These are phyloP conservation scores for Fagus sylvatica DNA, from an alignment of 306 rosid species.

Conservation along the genomic window DNA sequence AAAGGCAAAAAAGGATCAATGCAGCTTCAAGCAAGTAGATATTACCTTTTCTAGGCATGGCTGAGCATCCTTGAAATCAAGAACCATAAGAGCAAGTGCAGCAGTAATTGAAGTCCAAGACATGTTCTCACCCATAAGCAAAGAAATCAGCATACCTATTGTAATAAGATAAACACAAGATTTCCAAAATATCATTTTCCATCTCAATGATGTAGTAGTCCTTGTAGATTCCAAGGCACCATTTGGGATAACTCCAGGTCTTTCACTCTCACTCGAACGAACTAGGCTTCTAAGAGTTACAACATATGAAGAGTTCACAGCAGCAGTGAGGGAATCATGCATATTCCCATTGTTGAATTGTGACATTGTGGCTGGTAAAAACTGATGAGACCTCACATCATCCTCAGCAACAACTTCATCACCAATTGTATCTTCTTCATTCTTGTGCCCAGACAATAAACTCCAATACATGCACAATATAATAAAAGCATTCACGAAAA, in stretches of 20 bases:
- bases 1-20: too few relatives aligned
- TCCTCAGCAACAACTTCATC: conserved; percentile 51
- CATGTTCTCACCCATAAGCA: conserved; percentile 81
- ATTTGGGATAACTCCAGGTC: conserved; percentile 29
- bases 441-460: conserved; percentile 53
- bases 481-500: conserved; percentile 56
- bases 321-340: conserved; percentile 29
- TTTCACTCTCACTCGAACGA: conserved; percentile 43
- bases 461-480: conserved; percentile 67
- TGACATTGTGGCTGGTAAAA: conserved; percentile 83
- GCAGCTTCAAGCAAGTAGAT: too few relatives aligned
- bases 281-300: conserved; percentile 46
- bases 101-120: conserved; percentile 93
- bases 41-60: conserved; percentile 89
- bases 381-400: conserved; percentile 64
- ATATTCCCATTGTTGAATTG: conserved; percentile 60
- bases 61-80: conserved; percentile 89
- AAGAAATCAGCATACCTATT: conserved; percentile 71
- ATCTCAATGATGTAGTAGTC: conserved; percentile 46
- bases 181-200: conserved; percentile 66
- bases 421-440: conserved; percentile 51
- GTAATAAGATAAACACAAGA: conserved; percentile 64
- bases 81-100: conserved; percentile 80
- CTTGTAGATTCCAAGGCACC: conserved; percentile 29
- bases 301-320: background rate